Evolutionary conservation across 306 rosid genomes (phyloP), one percentile per base, ranked within the genome.

Genomic region (Dalbergia cultrata): DNA sequence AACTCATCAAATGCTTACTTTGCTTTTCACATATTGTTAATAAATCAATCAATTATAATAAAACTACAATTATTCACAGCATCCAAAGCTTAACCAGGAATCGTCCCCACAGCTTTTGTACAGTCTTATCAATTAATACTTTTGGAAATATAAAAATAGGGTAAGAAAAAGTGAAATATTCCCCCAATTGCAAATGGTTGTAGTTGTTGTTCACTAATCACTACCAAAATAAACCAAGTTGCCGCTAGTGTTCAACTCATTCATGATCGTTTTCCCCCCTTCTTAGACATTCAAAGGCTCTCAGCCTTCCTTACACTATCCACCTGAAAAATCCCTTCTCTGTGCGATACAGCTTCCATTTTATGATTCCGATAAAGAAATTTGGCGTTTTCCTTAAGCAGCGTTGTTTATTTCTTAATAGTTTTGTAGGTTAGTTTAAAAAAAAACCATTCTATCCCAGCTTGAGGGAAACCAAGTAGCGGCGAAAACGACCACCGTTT

Each of bases 111-210:
- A 4, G 70, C 13, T 34, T 21, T 17, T 14, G 0, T 26, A 7
- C 2, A 26, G 31, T 26, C 31, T 26, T 26, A 26, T 26, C 31
- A 26, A 2, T 26, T 26, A 26, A 26, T 26, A 26, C 75, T 72
- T 72, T 80, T n/a, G 14, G 45, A 67, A 45, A 74, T 65, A 33
- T 6, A 19, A 67, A 13, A 10, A 81, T 5, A 2, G 6, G 59
- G 4, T 33, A 31, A 65, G 14, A 74, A 35, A 81, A 74, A 66
- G 58, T 57, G 47, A 58, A 62, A 67, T 74, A 67, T 67, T 75
- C 76, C 31, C 76, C 64, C 76, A 19, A 0, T 35, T 14, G 13
- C 17, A 49, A 22, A 22, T 12, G 62, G 80, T 61, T 44, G 54
- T 33, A 9, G 66, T 21, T 16, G 2, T 26, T 26, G 31, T 26